These are phyloP conservation scores for Xylariaceae sp. DNA, from an alignment of 2,329 filamentous ascomycete genomes.

Conservation along the genomic window DNA sequence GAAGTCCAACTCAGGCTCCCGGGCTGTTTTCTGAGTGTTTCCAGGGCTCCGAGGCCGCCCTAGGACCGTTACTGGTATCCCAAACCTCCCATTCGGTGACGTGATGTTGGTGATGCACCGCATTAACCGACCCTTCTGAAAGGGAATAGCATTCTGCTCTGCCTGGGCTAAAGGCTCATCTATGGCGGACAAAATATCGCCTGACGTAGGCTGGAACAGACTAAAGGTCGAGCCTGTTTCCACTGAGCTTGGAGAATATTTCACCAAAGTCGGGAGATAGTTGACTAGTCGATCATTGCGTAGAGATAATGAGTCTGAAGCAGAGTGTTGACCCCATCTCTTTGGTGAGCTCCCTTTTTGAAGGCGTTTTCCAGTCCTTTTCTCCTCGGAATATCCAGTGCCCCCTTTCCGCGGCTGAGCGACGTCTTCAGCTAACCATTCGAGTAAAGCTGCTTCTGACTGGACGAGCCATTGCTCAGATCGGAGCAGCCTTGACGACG, in stretches of 20 bases:
- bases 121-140: conserved; percentile 45
- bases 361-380: neutral
- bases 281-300: conserved; percentile 25
- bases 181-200: conserved; percentile 38
- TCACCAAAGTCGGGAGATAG: conserved; percentile 41
- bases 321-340: neutral
- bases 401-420: conserved; percentile 5
- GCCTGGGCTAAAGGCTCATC: conserved; percentile 31
- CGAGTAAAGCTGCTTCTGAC: conserved; percentile 44
- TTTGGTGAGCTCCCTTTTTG: neutral
- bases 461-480: conserved; percentile 43
- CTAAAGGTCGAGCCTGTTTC: conserved; percentile 40
- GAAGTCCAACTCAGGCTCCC: conserved; percentile 6
- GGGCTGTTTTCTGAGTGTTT: conserved; percentile 4
- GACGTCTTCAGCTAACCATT: conserved; percentile 39
- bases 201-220: conserved; percentile 39
- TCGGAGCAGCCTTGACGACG: conserved; percentile 43
- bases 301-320: conserved; percentile 9
- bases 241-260: conserved; percentile 34
- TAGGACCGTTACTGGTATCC: conserved; percentile 40
- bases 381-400: neutral
- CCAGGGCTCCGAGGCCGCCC: conserved; percentile 15
- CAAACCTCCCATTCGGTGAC: conserved; percentile 48
- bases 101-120: conserved; percentile 41
- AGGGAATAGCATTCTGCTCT: conserved; percentile 41